Conservation (phyloP, 2,329 filamentous ascomycete species). For the Alternaria brassicae region DNA sequence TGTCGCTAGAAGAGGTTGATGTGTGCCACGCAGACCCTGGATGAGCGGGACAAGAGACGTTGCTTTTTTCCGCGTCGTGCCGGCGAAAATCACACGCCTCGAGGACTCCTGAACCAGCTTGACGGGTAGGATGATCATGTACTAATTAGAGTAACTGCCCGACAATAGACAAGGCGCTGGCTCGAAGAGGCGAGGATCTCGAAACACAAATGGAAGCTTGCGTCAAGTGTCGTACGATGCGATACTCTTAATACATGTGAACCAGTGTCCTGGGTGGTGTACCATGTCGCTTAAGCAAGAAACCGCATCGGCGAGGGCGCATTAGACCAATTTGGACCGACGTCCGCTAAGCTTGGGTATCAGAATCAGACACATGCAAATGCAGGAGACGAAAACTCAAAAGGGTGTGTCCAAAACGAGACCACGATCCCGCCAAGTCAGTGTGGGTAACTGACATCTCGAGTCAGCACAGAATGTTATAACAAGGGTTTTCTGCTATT, state of each 20-base stretch:
- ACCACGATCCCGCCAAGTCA: slow-evolving; percentile 21
- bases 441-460: slow-evolving; percentile 9
- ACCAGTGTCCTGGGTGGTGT: slow-evolving; percentile 8
- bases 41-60: slow-evolving; percentile 1
- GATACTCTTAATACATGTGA: slow-evolving; percentile 20
- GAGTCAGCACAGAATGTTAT: slow-evolving; percentile 13
- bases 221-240: slow-evolving; percentile 25
- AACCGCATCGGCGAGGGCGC: slow-evolving; percentile 10
- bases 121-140: slow-evolving; percentile 15
- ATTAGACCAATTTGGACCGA: slow-evolving; percentile 20
- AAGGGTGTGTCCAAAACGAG: slow-evolving; percentile 15
- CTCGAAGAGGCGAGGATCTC: slow-evolving; percentile 10
- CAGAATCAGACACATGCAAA: slow-evolving; percentile 17
- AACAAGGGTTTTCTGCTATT: slow-evolving; percentile 6
- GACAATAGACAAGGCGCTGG: slow-evolving; percentile 5
- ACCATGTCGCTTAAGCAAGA: slow-evolving; percentile 27
- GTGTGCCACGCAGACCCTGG: slow-evolving; percentile 16
- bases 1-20: slow-evolving; percentile 8
- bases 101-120: slow-evolving; percentile 2
- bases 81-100: slow-evolving; percentile 5
- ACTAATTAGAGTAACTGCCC: slow-evolving; percentile 9
- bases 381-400: slow-evolving; percentile 16
- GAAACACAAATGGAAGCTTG: slow-evolving; percentile 18
- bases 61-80: slow-evolving; percentile 16
- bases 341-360: slow-evolving; percentile 16